These are phyloP conservation scores for Leptographium flavum DNA, from an alignment of 2,329 filamentous ascomycete genomes.

Conservation along the genomic window DNA sequence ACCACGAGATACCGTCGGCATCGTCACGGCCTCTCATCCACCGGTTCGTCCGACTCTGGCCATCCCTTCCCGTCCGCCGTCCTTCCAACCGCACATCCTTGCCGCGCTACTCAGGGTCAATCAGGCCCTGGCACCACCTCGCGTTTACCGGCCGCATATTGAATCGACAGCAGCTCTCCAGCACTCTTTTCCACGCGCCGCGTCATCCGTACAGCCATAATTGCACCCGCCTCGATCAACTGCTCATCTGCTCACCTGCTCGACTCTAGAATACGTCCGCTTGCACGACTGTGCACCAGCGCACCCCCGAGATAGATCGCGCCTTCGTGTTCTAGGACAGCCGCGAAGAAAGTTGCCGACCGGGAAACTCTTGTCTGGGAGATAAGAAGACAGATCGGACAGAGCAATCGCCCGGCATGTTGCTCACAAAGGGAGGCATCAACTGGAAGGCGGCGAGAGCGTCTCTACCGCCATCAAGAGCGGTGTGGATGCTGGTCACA, in stretches of 20 bases:
- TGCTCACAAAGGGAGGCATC: slow-evolving; percentile 78
- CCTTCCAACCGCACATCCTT: neutral
- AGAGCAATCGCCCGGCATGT: slow-evolving; percentile 43
- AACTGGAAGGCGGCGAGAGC: slow-evolving; percentile 85
- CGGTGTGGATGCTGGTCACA: slow-evolving; percentile 55
- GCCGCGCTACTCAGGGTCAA: neutral
- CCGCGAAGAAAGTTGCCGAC: neutral
- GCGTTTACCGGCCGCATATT: neutral
- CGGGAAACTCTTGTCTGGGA: too few species aligned
- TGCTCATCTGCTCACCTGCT: neutral
- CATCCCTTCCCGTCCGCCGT: neutral
- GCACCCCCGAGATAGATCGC: too few species aligned
- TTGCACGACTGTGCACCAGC: too few species aligned
- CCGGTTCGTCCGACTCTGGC: too few species aligned
- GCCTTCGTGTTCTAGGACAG: neutral
- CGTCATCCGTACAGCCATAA: slow-evolving; percentile 7
- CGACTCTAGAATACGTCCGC: too few species aligned
- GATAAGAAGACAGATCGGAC: too few species aligned
- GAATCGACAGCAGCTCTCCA: neutral
- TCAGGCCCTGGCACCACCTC: neutral
- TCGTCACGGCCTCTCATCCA: too few species aligned
- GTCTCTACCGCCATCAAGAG: slow-evolving; percentile 62
- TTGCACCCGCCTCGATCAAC: too few species aligned
- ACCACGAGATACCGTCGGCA: too few species aligned
- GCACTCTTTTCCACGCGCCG: neutral